Evolutionary conservation across 2,329 filamentous ascomycete genomes (phyloP).

Genomic region (Biscogniauxia mediterranea): DNA sequence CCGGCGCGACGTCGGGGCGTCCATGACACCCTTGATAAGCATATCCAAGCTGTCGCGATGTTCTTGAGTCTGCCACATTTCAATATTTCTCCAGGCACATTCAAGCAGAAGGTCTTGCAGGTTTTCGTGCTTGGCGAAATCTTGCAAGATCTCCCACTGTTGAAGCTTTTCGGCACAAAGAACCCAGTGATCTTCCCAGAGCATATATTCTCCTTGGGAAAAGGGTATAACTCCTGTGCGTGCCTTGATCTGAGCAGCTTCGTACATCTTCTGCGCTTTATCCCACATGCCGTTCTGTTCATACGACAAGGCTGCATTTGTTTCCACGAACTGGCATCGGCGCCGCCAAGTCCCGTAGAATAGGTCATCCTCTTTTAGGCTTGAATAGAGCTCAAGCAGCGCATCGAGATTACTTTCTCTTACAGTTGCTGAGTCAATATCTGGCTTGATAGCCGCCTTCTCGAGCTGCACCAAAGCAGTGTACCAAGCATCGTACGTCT

Average conservation of each 20-base stretch:
- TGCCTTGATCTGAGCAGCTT: constrained; percentile 94
- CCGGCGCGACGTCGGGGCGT: constrained; percentile 88
- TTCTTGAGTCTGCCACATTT: constrained; percentile 87
- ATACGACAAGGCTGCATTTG: constrained; percentile 93
- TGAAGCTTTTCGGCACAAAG: constrained; percentile 96
- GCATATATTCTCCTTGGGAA: constrained; percentile 94
- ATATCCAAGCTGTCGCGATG: constrained; percentile 87
- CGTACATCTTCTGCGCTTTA: constrained; percentile 95
- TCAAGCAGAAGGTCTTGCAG: constrained; percentile 94
- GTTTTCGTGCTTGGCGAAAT: constrained; percentile 98
- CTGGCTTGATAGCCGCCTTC: constrained; percentile 78
- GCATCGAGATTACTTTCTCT: constrained; percentile 95
- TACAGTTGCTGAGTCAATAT: constrained; percentile 78
- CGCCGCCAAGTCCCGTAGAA: constrained; percentile 98
- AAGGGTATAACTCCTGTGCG: constrained; percentile 94
- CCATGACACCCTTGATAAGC: constrained; percentile 95
- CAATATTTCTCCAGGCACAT: constrained; percentile 91
- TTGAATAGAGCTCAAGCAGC: constrained; percentile 87
- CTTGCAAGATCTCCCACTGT: constrained; percentile 96
- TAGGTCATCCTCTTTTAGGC: constrained; percentile 89
- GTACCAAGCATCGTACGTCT: constrained; percentile 96
- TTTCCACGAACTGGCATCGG: constrained; percentile 94
- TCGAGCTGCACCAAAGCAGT: constrained; percentile 89
- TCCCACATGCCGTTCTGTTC: constrained; percentile 99
- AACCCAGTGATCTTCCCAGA: constrained; percentile 99